Evolutionary conservation across 2,329 filamentous ascomycete genomes (phyloP), one percentile per base, ranked within the genome.

Genomic region (Helminthosporium solani): DNA sequence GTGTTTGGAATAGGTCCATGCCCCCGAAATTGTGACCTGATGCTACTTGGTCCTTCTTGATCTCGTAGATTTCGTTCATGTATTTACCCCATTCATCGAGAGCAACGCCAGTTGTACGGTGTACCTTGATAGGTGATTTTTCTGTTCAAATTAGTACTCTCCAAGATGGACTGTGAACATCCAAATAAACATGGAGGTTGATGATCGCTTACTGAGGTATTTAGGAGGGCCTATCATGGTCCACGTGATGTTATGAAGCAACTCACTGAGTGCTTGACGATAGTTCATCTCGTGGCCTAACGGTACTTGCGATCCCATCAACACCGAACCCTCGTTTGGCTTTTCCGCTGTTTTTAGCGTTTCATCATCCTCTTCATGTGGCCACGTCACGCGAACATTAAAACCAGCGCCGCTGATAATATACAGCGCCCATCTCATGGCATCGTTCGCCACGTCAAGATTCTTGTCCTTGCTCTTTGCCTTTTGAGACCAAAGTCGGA

Each of bases 381-480:
- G 74, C 78, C 78, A 80, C 14, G 69, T 54, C 28, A 79, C 66
- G n/a, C 73, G 70, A 42, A 77, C 72, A 3, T 86, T 87, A 61
- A 91, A 91, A 0, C 87, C 88, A 44, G 88, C 85, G 50, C 82
- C 82, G 52, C 83, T 81, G 55, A 84, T 83, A 35, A 83, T 75
- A 57, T 82, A 77, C 35, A 84, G 63, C 43, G 77, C 78, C 50
- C 83, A 65, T 40, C 77, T 74, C 83, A 88, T 89, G 1, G 84
- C 83, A 55, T 89, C 86, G 19, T 75, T 71, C 33, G 85, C 81
- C 2, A 79, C 71, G 5, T 82, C 78, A 19, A 90, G 74, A 0
- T 81, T 81, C 33, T 64, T 44, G 38, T 60, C 62, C 5, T 57
- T 61, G 9, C 33, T 39, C 1, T 59, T 61, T 42, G 57, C 55